Conservation (phyloP, 176 grass and related monocot species). For the Oryza rufipogon region DNA sequence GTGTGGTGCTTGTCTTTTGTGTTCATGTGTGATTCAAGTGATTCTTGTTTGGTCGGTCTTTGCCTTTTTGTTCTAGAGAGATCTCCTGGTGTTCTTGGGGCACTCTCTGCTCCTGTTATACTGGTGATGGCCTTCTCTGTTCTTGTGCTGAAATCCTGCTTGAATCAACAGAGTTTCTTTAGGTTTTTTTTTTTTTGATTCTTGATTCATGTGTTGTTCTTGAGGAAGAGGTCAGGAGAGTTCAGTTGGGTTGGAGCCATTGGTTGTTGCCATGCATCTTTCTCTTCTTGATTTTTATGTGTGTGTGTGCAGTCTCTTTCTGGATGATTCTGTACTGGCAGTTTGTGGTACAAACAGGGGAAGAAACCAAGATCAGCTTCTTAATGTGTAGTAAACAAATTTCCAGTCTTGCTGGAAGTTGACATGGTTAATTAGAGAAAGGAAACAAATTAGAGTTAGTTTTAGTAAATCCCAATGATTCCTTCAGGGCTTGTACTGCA, state of each 20-base stretch:
- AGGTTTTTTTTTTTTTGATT: background rate
- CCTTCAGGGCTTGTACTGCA: background rate
- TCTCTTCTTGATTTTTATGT: slow-evolving; percentile 13
- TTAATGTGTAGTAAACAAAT: background rate
- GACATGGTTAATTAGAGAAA: background rate
- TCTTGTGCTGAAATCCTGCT: background rate
- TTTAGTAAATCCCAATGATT: background rate
- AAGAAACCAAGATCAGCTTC: slow-evolving; percentile 5
- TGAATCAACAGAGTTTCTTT: background rate
- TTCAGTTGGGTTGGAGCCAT: background rate
- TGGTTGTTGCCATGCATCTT: background rate
- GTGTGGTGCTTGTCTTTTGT: background rate
- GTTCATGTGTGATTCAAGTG: background rate
- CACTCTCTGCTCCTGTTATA: background rate
- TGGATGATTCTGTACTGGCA: background rate
- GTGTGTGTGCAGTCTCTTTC: slow-evolving; percentile 26
- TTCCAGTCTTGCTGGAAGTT: background rate
- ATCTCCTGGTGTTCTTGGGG: background rate
- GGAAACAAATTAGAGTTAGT: background rate
- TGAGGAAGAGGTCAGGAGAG: background rate
- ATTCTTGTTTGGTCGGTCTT: background rate
- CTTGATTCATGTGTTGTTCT: background rate
- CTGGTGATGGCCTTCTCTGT: background rate
- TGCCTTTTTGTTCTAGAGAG: background rate
- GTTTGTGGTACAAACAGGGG: background rate